These are phyloP conservation scores for Pisolithus sp. DNA, from an alignment of 768 basidiomycete species.

Conservation along the genomic window DNA sequence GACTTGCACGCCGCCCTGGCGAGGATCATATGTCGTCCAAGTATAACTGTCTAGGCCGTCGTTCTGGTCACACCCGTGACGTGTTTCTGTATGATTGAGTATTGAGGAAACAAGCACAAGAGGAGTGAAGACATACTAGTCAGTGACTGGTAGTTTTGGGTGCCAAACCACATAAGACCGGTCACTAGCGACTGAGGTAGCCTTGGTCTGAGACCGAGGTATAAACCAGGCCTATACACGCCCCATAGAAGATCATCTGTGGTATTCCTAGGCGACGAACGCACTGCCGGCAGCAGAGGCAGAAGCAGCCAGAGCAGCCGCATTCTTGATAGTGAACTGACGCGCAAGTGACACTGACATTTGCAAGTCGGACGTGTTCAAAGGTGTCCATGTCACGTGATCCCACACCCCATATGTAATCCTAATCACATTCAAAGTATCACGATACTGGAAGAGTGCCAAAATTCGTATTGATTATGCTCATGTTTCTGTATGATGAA, in stretches of 20 bases:
- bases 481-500: no score
- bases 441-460: not conserved
- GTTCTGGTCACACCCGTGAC: constrained; percentile 86
- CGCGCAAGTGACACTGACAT: not conserved
- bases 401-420: no score
- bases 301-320: constrained; percentile 25
- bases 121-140: constrained; percentile 40
- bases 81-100: constrained; percentile 43
- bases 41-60: constrained; percentile 78
- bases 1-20: constrained; percentile 81
- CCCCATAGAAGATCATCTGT: constrained; percentile 56
- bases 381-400: constrained; percentile 9
- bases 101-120: not conserved
- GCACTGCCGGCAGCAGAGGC: constrained; percentile 13
- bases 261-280: constrained; percentile 23
- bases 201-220: constrained; percentile 85
- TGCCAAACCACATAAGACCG: constrained; percentile 92
- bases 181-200: constrained; percentile 88
- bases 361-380: not conserved
- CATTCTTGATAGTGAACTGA: constrained; percentile 6
- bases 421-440: not conserved
- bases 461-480: no score
- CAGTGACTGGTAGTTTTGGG: constrained; percentile 73
- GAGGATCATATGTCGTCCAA: constrained; percentile 83
- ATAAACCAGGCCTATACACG: constrained; percentile 86